Conservation (phyloP, 371 early-diverging fungal genomes). For the Apophysomyces elegans region DNA sequence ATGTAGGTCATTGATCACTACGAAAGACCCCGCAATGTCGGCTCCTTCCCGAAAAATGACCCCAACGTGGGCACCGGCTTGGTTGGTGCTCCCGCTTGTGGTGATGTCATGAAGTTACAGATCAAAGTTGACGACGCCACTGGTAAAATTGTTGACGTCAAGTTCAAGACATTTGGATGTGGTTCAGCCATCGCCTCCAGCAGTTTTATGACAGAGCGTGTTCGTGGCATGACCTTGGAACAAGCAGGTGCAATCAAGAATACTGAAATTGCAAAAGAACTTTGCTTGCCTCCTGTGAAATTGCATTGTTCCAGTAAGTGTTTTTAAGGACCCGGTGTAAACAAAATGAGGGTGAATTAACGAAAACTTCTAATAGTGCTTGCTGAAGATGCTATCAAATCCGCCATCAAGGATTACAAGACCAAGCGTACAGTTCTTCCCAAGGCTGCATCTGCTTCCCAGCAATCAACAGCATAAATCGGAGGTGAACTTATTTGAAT, state of each 20-base stretch:
- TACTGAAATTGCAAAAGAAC: slow-evolving; percentile 96
- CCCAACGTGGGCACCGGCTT: slow-evolving; percentile 96
- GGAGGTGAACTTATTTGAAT: not conserved
- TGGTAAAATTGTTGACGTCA: slow-evolving; percentile 94
- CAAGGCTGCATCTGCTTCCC: slow-evolving; percentile 13
- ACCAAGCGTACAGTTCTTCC: slow-evolving; percentile 57
- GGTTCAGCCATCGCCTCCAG: slow-evolving; percentile 98
- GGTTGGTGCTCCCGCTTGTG: slow-evolving; percentile 99
- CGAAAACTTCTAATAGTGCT: slow-evolving; percentile 69
- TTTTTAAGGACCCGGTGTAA: not conserved
- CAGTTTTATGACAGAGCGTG: slow-evolving; percentile 92
- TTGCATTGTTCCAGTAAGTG: slow-evolving; percentile 95
- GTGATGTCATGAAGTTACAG: slow-evolving; percentile 99
- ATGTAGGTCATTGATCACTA: slow-evolving; percentile 89
- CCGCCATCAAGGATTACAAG: slow-evolving; percentile 93
- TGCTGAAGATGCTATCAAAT: slow-evolving; percentile 99
- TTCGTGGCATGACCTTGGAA: slow-evolving; percentile 90
- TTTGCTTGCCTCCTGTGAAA: slow-evolving; percentile 98
- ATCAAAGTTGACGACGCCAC: slow-evolving; percentile 91
- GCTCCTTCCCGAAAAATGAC: slow-evolving; percentile 86
- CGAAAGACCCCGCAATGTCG: slow-evolving; percentile 96
- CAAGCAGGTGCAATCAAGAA: slow-evolving; percentile 94
- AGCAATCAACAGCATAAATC: slow-evolving; percentile 5
- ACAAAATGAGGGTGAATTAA: not conserved
- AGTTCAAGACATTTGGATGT: slow-evolving; percentile 99